Evolutionary conservation across 768 basidiomycete genomes (phyloP), one percentile per base, ranked within the genome.

Genomic region (Lentinula lateritia): DNA sequence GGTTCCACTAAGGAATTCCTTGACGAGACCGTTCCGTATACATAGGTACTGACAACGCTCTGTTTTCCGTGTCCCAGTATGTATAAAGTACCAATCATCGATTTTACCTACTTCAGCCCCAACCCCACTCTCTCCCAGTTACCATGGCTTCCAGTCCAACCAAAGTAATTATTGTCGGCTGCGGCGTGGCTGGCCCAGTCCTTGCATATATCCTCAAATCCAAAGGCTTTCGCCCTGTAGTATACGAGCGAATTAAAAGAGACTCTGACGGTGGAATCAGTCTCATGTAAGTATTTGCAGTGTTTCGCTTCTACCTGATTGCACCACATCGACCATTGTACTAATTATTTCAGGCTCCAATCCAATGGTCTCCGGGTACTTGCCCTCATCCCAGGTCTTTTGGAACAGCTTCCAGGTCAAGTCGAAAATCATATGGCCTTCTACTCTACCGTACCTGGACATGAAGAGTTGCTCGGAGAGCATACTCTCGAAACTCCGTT

Each of bases 121-220:
- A 48, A 3, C 20, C n/a, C 10, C 12, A n/a, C 52, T 35, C 18
- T 53, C 38, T 23, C n/a, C 18, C 10, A 15, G 9, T 7, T 7
- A 54, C 39, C 16, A 58, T 58, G 57, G 18, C 57, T 28, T 58
- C 57, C 38, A 35, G 32, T 36, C 7, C 41, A 9, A 69, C 72
- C 18, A 76, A 70, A 63, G 72, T 78, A 34, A 72, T 77, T 60
- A 69, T 78, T 50, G 71, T 72, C 8, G 77, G 77, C 20, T 69
- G 69, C 18, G 77, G 77, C 3, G 72, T 78, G 41, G 76, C 74
- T 10, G 78, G 78, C 12, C 74, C 76, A 15, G 71, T 76, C 3
- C 72, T 79, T 42, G 75, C 74, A 1, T 67, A 74, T 28, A 68
- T 75, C 13, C 69, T 79, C 35, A 76, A 74, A 58, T 64, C 66